These are phyloP conservation scores for Lepiota brunneoincarnata DNA, from an alignment of 768 basidiomycete species.

Conservation along the genomic window DNA sequence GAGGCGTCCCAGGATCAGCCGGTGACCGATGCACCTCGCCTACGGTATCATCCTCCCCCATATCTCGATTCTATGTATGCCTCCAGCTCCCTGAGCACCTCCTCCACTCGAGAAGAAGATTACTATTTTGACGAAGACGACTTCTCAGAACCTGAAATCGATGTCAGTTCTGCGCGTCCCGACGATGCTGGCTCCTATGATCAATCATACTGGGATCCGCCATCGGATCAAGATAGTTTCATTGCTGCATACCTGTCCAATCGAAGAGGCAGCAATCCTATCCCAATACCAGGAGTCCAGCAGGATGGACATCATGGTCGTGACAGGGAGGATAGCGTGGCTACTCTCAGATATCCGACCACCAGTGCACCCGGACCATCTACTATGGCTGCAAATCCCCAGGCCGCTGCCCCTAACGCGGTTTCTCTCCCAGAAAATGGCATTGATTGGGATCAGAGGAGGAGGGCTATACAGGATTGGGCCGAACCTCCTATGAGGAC, in stretches of 20 bases:
- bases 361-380: conserved; percentile 5
- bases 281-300: conserved; percentile 48
- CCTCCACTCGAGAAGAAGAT: conserved; percentile 28
- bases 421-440: conserved; percentile 50
- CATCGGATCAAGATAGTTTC: conserved; percentile 19
- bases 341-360: conserved; percentile 29
- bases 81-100: conserved; percentile 18
- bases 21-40: conserved; percentile 18
- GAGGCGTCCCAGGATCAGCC: conserved; percentile 1
- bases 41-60: conserved; percentile 29
- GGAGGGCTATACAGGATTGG: conserved; percentile 28
- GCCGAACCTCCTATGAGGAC: conserved; percentile 17
- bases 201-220: conserved; percentile 6
- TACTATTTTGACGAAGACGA: conserved; percentile 46
- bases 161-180: conserved; percentile 35
- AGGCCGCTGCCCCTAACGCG: conserved; percentile 19
- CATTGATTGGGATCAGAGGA: conserved; percentile 56
- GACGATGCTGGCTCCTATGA: conserved; percentile 28
- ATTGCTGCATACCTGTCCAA: conserved; percentile 8
- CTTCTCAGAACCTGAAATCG: conserved; percentile 33
- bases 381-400: conserved; percentile 19
- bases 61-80: conserved; percentile 21
- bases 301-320: conserved; percentile 27
- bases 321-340: conserved; percentile 55
- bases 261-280: conserved; percentile 59